phyloP scores from a whole-genome alignment of 2,329 filamentous ascomycete genomes.

The Colletotrichum endophyticum region DNA sequence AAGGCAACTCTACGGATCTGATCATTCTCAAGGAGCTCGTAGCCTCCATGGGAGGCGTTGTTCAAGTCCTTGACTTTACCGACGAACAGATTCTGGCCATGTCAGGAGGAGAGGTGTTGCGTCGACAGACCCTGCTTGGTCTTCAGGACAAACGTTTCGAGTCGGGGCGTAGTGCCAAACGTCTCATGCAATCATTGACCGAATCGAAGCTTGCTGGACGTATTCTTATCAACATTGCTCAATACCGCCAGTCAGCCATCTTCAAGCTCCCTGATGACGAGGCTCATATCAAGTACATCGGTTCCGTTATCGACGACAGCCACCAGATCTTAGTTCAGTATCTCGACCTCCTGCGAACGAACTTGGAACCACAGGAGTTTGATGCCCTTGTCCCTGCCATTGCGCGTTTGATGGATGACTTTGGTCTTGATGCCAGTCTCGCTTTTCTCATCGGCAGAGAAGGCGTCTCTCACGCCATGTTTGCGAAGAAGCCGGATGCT shows the following conservation, averaged over 20 bases:
- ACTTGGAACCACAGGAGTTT: conserved; percentile 77
- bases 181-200: conserved; percentile 79
- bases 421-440: conserved; percentile 78
- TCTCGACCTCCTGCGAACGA: conserved; percentile 84
- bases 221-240: conserved; percentile 87
- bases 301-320: conserved; percentile 88
- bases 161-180: conserved; percentile 74
- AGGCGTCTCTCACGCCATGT: conserved; percentile 72
- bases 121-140: conserved; percentile 79
- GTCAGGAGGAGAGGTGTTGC: conserved; percentile 82
- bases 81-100: conserved; percentile 87
- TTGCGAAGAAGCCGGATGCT: conserved; percentile 29
- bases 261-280: conserved; percentile 74
- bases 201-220: conserved; percentile 80
- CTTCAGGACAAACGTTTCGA: conserved; percentile 84
- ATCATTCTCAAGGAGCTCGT: conserved; percentile 92
- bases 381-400: conserved; percentile 79
- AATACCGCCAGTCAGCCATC: conserved; percentile 87
- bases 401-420: conserved; percentile 74
- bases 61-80: conserved; percentile 85
- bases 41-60: conserved; percentile 90
- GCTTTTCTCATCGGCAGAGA: conserved; percentile 85
- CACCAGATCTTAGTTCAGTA: conserved; percentile 87
- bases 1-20: conserved; percentile 86
- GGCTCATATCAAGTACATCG: conserved; percentile 86